Percentiles rank a stretch among this genome's conserved stretches.
These are phyloP conservation scores for Lipomyces yamanashiensis DNA, from an alignment of 805 yeast genomes.

Conservation along the genomic window DNA sequence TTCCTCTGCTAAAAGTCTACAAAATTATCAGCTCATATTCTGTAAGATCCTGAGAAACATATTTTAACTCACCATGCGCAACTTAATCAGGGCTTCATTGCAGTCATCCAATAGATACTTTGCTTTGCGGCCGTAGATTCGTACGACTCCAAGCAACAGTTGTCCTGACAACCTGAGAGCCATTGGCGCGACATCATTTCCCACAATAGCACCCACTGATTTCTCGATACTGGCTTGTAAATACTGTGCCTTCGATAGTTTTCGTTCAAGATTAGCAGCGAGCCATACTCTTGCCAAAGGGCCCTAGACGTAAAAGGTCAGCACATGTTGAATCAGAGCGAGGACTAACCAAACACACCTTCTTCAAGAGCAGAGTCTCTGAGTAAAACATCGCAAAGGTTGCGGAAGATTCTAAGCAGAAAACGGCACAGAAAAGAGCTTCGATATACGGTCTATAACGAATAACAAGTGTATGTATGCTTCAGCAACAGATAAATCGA, in stretches of 20 bases:
- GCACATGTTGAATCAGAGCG: not conserved
- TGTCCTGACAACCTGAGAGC: constrained; percentile 86
- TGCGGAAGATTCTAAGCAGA: not conserved
- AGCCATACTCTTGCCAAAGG: constrained; percentile 91
- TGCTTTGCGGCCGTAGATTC: constrained; percentile 84
- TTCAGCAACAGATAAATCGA: too few relatives aligned
- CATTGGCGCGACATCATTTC: constrained; percentile 58
- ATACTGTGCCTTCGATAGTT: constrained; percentile 71
- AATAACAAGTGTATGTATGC: too few relatives aligned
- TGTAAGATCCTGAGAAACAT: not conserved
- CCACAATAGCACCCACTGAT: constrained; percentile 68
- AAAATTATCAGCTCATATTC: not conserved
- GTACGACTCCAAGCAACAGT: constrained; percentile 80
- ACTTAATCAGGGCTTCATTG: constrained; percentile 69
- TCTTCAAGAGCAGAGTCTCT: constrained; percentile 58
- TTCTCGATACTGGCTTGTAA: constrained; percentile 71
- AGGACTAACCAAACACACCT: constrained; percentile 21
- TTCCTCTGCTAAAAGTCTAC: constrained; percentile 42
- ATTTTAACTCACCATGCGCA: constrained; percentile 55
- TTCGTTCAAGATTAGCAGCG: constrained; percentile 85
- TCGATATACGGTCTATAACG: too few relatives aligned
- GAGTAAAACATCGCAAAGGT: constrained; percentile 53
- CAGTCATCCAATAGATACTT: constrained; percentile 83
- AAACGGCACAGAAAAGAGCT: not conserved
- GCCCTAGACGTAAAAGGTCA: constrained; percentile 53